Evolutionary conservation across 202 grass and related monocot genomes (phyloP).

Genomic region (Schoenoplectus tabernaemontani): DNA sequence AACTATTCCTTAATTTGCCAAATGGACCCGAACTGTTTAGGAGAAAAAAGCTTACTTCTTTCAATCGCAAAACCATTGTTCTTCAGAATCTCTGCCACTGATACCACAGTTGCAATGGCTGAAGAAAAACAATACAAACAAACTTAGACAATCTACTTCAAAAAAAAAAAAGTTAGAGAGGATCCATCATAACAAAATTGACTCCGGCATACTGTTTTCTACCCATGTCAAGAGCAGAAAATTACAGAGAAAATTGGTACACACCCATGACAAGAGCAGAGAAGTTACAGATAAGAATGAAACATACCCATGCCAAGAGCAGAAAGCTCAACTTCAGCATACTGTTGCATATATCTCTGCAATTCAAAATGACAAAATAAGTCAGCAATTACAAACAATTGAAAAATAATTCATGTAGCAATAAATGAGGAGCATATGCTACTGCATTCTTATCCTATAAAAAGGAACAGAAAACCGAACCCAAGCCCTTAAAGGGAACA

Average conservation of each 20-base stretch:
- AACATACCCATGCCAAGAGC: slow-evolving; percentile 61
- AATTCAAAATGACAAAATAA: background rate
- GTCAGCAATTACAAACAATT: background rate
- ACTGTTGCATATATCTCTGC: slow-evolving; percentile 73
- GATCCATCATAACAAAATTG: too few relatives aligned
- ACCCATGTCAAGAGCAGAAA: too few relatives aligned
- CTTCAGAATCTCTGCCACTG: slow-evolving; percentile 89
- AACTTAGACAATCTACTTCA: background rate
- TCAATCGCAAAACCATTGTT: slow-evolving; percentile 81
- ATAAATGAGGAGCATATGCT: background rate
- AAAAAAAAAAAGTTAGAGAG: too few relatives aligned
- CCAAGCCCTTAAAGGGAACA: background rate
- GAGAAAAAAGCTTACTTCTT: slow-evolving; percentile 53
- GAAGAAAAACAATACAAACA: slow-evolving; percentile 22
- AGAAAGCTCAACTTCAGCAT: slow-evolving; percentile 58
- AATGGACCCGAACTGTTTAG: background rate
- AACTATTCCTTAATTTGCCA: too few relatives aligned
- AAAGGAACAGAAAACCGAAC: background rate
- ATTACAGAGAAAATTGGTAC: too few relatives aligned
- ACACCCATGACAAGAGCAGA: too few relatives aligned
- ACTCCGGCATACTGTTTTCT: too few relatives aligned
- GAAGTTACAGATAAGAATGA: too few relatives aligned
- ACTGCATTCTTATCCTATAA: background rate
- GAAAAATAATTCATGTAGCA: background rate
- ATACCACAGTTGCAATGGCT: slow-evolving; percentile 90